Evolutionary conservation across 2,329 filamentous ascomycete genomes (phyloP), one percentile per base, ranked within the genome.

Genomic region (Chrysoporthe deuterocubensis): DNA sequence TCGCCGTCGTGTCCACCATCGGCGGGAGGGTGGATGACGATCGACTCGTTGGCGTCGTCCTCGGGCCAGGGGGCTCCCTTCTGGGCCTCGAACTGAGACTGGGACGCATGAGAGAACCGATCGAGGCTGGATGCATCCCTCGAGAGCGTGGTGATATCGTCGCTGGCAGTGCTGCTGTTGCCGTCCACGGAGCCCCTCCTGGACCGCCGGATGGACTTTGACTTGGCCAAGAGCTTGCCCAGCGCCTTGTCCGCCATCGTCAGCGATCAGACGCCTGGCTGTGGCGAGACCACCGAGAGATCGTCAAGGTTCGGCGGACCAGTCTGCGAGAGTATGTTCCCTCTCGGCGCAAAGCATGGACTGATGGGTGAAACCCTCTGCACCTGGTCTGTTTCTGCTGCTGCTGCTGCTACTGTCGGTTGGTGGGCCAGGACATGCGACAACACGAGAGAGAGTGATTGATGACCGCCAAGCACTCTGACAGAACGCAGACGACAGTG

Each of bases 151-250:
- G 71, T 64, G 70, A 73, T 66, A 68, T 74, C 66, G 74, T 77
- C 74, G 67, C 72, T 74, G 3, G 54, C 58, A 43, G 65, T 57
- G 62, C 68, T 70, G 65, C 59, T 69, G 69, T 71, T 76, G 46
- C 71, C 68, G 71, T 82, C 81, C 59, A 75, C 75, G 62, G 80
- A 77, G 65, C 83, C 80, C 75, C 81, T 84, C 76, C 80, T 83
- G 67, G 80, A 80, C 60, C 83, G 81, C 59, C 84, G 82, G 73
- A 83, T 85, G 60, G 80, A 79, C 40, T 79, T 81, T 48, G 81
- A 79, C 73, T 84, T 86, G 63, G 85, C 81, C 46, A 89, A 76
- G 42, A 89, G 80, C 76, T 86, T 88, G 67, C 79, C 81, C 56
- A 87, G 76, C 14, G 80, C 78, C 70, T 75, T 79, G 65, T 69